These are phyloP conservation scores for Exophiala calicioides DNA, from an alignment of 2,329 filamentous ascomycete genomes.

Conservation along the genomic window DNA sequence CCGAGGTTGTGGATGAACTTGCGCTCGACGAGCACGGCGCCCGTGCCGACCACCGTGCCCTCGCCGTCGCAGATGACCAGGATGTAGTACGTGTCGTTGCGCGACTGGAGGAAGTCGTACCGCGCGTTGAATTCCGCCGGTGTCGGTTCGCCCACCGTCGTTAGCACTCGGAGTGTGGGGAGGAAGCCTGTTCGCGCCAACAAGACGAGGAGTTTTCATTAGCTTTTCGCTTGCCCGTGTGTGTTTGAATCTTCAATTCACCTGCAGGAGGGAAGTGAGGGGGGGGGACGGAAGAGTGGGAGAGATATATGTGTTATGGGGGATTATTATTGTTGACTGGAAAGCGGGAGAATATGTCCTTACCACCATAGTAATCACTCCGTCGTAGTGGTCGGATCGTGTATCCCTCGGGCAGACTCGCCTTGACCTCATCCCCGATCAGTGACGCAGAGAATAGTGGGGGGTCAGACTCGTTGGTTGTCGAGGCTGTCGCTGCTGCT, in stretches of 20 bases:
- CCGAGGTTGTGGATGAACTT: conserved; percentile 61
- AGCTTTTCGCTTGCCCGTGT: too few species aligned
- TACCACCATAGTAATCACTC: conserved; percentile 69
- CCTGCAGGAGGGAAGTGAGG: too few species aligned
- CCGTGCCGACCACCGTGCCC: conserved; percentile 79
- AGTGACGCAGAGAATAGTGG: conserved; percentile 77
- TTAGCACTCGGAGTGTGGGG: conserved; percentile 86
- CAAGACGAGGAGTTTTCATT: too few species aligned
- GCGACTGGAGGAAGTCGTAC: conserved; percentile 76
- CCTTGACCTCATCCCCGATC: conserved; percentile 72
- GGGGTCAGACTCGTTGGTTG: conserved; percentile 34
- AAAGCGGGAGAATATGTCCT: background rate
- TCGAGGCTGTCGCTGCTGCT: conserved; percentile 3
- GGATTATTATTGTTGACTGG: background rate
- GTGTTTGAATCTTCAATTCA: too few species aligned
- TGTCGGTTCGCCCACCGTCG: conserved; percentile 84
- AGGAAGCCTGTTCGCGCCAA: conserved; percentile 63
- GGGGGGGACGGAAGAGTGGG: too few species aligned
- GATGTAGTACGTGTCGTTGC: conserved; percentile 79
- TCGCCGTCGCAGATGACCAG: conserved; percentile 78
- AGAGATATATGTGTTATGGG: background rate
- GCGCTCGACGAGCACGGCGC: conserved; percentile 85
- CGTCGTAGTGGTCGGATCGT: conserved; percentile 75
- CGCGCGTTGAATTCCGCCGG: conserved; percentile 73
- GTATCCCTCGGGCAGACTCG: conserved; percentile 77